A percentile compares a stretch with the other conserved stretches of the same genome.
Evolutionary conservation across 2,329 filamentous ascomycete genomes (phyloP).

Genomic region (Colletotrichum falcatum): DNA sequence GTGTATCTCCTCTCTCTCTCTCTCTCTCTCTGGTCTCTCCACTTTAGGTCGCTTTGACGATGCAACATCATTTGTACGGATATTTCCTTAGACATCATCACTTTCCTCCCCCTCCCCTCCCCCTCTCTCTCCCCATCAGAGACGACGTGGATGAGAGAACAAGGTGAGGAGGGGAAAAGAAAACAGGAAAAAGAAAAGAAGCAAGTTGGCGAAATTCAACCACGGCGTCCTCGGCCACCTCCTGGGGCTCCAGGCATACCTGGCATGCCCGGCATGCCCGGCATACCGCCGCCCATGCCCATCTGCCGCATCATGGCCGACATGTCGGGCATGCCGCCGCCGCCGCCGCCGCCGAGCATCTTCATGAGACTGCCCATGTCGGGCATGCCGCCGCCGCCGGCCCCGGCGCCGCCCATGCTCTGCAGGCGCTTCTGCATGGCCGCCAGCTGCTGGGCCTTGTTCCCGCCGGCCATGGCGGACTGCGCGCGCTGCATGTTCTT

Average conservation of each 20-base stretch:
- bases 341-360: conserved; percentile 83
- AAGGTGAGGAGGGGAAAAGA: background rate
- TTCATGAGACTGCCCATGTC: conserved; percentile 82
- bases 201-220: conserved; percentile 21
- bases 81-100: conserved; percentile 12
- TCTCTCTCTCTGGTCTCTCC: background rate
- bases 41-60: conserved; percentile 5
- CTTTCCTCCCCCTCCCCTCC: too few species aligned
- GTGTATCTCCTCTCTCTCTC: background rate
- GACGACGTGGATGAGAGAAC: background rate
- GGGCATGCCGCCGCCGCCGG: conserved; percentile 63
- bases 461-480: conserved; percentile 88
- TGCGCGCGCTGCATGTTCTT: conserved; percentile 97
- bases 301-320: conserved; percentile 83
- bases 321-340: conserved; percentile 56
- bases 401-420: conserved; percentile 85
- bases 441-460: conserved; percentile 92
- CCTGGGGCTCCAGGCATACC: conserved; percentile 55
- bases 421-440: conserved; percentile 97
- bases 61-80: conserved; percentile 15
- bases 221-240: conserved; percentile 18
- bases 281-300: conserved; percentile 69
- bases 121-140: background rate
- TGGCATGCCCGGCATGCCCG: conserved; percentile 57
- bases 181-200: background rate